Base-by-base conservation (phyloP, 2,329 filamentous ascomycete genomes). In the Thelonectria rubi region DNA sequence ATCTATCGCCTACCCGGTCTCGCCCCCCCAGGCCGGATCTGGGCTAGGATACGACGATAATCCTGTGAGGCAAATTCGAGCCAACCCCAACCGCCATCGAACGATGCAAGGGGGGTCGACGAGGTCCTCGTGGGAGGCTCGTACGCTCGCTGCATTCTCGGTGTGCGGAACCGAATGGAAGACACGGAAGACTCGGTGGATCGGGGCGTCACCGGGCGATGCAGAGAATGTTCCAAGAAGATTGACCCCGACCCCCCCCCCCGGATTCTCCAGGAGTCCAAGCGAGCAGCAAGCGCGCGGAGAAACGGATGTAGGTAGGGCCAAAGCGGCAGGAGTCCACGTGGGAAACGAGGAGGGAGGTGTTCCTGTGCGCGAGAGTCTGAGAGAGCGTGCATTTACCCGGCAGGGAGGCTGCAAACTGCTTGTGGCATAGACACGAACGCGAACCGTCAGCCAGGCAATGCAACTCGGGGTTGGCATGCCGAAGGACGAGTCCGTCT, bases 61-160 rank as follows among this genome's bases (percentile, higher is more conserved):
- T 46, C 21, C 30, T 39, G 37, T 49, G 58, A 55, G 58, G 58
- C 46, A 46, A 60, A 60, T 55, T 60, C 51, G 15, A 46, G 20
- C 18, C 24, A 24, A 34, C 20, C 50, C 40, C 18, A 43, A 14
- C 47, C 24, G 15, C 15, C 43, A 56, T 60, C 52, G 58, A 47
- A 60, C 52, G 20, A 55, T 51, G 24, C 58, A 52, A 34, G 39
- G 40, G 47, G 30, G 18, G 34, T 20, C 15, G 17, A 5, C 14
- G 34, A 24, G 21, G 15, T 2, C 21, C 24, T 17, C 21, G 42
- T 14, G 30, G 39, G 39, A 34, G 40, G 39, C 20, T 8, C 40
- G 42, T 21, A 40, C 11, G 20, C 24, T 46, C 26, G 3, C 47
- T 55, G 53, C 52, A 52, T 51, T 14, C 30, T 55, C 58, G 58